Evolutionary conservation across 2,329 filamentous ascomycete species (phyloP).

Genomic region (Pezizomycotina sp.): DNA sequence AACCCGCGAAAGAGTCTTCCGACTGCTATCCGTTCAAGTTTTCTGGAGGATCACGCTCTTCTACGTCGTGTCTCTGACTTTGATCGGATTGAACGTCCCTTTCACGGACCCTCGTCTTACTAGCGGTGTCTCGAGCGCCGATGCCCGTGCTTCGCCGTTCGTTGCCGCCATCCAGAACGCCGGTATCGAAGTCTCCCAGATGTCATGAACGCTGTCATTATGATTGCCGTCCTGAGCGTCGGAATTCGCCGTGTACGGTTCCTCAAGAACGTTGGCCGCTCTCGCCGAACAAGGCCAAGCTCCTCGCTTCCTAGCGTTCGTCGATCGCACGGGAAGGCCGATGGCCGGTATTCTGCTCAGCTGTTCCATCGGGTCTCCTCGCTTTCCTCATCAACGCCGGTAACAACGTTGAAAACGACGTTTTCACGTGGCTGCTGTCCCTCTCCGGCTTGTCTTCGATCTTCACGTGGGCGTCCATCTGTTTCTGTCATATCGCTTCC

Average conservation of each 20-base stretch:
- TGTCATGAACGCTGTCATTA: slow-evolving; percentile 88
- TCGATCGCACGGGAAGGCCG: slow-evolving; percentile 67
- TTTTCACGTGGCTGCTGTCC: slow-evolving; percentile 66
- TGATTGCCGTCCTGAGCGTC: slow-evolving; percentile 76
- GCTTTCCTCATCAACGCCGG: slow-evolving; percentile 48
- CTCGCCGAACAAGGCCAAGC: slow-evolving; percentile 78
- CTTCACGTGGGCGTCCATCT: slow-evolving; percentile 73
- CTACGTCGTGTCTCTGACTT: slow-evolving; percentile 65
- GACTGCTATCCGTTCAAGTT: slow-evolving; percentile 76
- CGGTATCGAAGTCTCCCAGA: slow-evolving; percentile 67
- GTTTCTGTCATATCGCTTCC: slow-evolving; percentile 88
- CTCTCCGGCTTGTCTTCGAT: slow-evolving; percentile 56
- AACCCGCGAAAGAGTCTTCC: slow-evolving; percentile 69
- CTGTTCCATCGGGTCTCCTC: slow-evolving; percentile 53
- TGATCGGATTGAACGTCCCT: slow-evolving; percentile 69
- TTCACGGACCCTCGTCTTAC: slow-evolving; percentile 51
- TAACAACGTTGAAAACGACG: slow-evolving; percentile 43
- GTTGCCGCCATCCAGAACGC: slow-evolving; percentile 82
- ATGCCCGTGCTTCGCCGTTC: slow-evolving; percentile 70
- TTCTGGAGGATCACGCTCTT: slow-evolving; percentile 90
- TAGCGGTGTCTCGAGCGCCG: slow-evolving; percentile 39
- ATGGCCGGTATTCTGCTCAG: slow-evolving; percentile 53
- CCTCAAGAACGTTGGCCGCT: slow-evolving; percentile 74
- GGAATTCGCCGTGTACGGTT: slow-evolving; percentile 85
- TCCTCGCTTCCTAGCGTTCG: slow-evolving; percentile 58